Evolutionary conservation across 2,329 filamentous ascomycete genomes (phyloP), one percentile per base, ranked within the genome.

Genomic region (Cladosporium sp.): DNA sequence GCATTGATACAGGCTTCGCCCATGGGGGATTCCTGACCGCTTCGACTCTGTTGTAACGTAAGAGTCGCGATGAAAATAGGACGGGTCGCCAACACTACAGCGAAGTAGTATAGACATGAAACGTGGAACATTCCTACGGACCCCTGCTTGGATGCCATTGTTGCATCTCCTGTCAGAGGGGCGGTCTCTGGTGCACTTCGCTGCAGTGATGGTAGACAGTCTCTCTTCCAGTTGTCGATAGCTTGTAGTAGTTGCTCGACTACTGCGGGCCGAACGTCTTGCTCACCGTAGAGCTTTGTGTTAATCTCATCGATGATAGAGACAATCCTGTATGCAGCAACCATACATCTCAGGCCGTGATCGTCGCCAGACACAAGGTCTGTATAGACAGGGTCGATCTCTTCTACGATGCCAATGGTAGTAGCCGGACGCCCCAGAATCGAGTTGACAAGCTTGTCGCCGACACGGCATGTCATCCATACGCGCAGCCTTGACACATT

Each of bases 91-190:
- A 84, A 66, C 19, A 82, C 84, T 0, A 84, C 79, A 0, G 81
- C 79, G 56, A 84, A 82, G 61, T 85, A 83, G 62, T 85, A 85
- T 0, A 79, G 70, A 57, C 81, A 84, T 0, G 81, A 79, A 5
- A 85, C 76, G 56, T 84, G 81, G 1, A 83, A 72, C 22, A 61
- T 58, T 2, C 64, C 65, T 13, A 66, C 61, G 48, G 63, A 65
- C 2, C 45, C 36, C 22, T 50, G 34, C 19, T 17, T 39, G 20
- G 53, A 13, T 9, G 39, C 53, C 39, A 22, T 42, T n/a, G 19
- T 25, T 3, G 5, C 6, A 9, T 28, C 28, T 44, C 51, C 39
- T 10, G 25, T 25, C n/a, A 20, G 22, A 15, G 45, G 51, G 6
- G n/a, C 9, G 8, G 22, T 20, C 19, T 42, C 36, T 20, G 37